Evolutionary conservation across 2,329 filamentous ascomycete species (phyloP), one percentile per base, ranked within the genome.

Genomic region (Botryotinia globosa): DNA sequence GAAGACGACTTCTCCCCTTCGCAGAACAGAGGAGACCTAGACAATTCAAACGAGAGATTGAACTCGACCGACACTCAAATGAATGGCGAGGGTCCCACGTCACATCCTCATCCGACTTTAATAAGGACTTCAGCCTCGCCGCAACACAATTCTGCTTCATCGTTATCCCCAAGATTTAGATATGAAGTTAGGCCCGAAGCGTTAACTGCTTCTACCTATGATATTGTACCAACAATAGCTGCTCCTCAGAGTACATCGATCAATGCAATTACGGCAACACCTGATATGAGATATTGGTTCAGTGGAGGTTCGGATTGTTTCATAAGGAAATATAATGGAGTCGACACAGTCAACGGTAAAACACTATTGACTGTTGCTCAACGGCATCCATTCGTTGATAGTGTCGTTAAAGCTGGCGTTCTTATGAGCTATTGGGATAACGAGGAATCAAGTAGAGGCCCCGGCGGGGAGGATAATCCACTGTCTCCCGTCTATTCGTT

Each of bases 361-460:
- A 89, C 96, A 48, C 90, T 95, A 74, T 85, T 99, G 78, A 99
- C 96, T 0, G 96, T 99, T 9, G 96, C 96, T 45, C 96, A 99
- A 83, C 88, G 93, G 66, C 96, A 99, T 80, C 96, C 96, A 0
- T 99, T 98, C 79, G 96, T 99, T 58, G 96, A 99, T 81, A 97
- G 93, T 78, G 96, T 99, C 61, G 93, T 94, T 72, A 99, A 99
- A 82, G 94, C 95, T 3, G 96, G 94, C 1, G 93, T 97, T 9
- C 84, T 98, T 67, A 91, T 98, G 87, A 97, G 93, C 69, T 99
- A 99, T 82, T 99, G 96, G 96, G 96, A 98, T 82, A 99, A 98
- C 79, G 94, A 98, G 81, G 95, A 99, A 80, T 88, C 89, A 3
- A 44, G 74, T 1, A 79, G 78, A 73, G 75, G 56, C n/a, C 72